Evolutionary conservation across 2,329 filamentous ascomycete species (phyloP).

Genomic region (Fusarium sulawesiense): DNA sequence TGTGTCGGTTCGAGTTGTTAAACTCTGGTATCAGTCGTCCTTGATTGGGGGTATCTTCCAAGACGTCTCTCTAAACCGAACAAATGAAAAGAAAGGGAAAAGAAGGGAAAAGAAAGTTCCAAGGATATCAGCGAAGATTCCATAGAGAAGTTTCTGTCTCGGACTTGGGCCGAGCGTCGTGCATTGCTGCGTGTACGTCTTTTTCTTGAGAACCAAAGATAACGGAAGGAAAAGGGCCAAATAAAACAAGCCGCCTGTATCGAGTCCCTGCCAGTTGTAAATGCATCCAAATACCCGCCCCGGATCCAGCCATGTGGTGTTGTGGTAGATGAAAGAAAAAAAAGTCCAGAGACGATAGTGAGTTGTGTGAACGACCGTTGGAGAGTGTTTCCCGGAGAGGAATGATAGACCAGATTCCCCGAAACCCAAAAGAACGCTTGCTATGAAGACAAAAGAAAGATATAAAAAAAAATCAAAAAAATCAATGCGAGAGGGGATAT

Average conservation of each 20-base stretch:
- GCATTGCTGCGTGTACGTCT: conserved; percentile 75
- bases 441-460: conserved; percentile 58
- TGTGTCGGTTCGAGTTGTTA: conserved; percentile 42
- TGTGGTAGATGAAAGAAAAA: conserved; percentile 51
- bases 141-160: conserved; percentile 59
- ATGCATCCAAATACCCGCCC: conserved; percentile 65
- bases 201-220: conserved; percentile 56
- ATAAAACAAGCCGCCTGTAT: conserved; percentile 60
- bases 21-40: conserved; percentile 27
- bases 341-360: conserved; percentile 55
- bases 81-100: conserved; percentile 33
- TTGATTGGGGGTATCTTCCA: conserved; percentile 41
- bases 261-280: conserved; percentile 62
- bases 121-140: conserved; percentile 53
- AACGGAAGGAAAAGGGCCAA: conserved; percentile 47
- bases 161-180: conserved; percentile 61
- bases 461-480: conserved; percentile 41
- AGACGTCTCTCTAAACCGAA: conserved; percentile 47
- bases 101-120: conserved; percentile 41
- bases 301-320: conserved; percentile 67
- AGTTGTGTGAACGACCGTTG: conserved; percentile 45
- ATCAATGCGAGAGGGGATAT: conserved; percentile 51
- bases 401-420: conserved; percentile 52
- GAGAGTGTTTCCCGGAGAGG: conserved; percentile 54
- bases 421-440: conserved; percentile 54